A percentile compares a stretch with the other conserved stretches of the same genome.
Evolutionary conservation across 768 basidiomycete species (phyloP).

Genomic region (Mycena vulgaris): DNA sequence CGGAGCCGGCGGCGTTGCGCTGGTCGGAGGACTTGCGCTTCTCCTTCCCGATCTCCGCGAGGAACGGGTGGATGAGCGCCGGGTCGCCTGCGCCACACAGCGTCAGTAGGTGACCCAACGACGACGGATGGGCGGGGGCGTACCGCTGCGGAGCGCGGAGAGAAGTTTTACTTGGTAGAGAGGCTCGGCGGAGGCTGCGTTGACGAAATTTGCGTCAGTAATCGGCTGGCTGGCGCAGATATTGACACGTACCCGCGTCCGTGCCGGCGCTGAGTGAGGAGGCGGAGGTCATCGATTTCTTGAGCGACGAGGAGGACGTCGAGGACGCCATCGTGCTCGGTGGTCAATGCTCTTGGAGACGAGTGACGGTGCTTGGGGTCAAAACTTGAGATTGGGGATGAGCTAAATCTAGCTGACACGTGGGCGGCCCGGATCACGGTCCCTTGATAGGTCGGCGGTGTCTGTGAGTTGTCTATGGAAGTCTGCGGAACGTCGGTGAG

Average conservation of each 20-base stretch:
- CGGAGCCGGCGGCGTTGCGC: not conserved
- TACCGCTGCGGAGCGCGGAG: slow-evolving; percentile 74
- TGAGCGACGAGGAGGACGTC: slow-evolving; percentile 36
- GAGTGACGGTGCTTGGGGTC: not conserved
- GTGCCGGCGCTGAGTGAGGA: slow-evolving; percentile 24
- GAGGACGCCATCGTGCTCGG: slow-evolving; percentile 30
- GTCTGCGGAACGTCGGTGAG: slow-evolving; percentile 4
- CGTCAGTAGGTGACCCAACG: not conserved
- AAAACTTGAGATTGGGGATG: not conserved
- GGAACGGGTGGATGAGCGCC: slow-evolving; percentile 83
- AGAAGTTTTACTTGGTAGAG: slow-evolving; percentile 77
- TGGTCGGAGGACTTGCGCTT: slow-evolving; percentile 62
- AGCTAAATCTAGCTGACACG: slow-evolving; percentile 9
- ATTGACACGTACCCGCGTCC: slow-evolving; percentile 15
- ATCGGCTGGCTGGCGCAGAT: not conserved
- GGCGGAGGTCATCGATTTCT: slow-evolving; percentile 24
- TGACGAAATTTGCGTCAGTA: not conserved
- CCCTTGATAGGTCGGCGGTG: not conserved
- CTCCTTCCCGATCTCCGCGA: slow-evolving; percentile 82
- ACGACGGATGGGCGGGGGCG: slow-evolving; percentile 37
- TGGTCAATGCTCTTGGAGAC: not conserved
- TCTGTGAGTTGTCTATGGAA: no score
- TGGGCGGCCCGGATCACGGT: not conserved
- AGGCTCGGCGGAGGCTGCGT: slow-evolving; percentile 53
- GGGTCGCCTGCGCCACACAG: slow-evolving; percentile 72